Conservation (phyloP, 257 asterid species). For the Nyctanthes arbortristis region DNA sequence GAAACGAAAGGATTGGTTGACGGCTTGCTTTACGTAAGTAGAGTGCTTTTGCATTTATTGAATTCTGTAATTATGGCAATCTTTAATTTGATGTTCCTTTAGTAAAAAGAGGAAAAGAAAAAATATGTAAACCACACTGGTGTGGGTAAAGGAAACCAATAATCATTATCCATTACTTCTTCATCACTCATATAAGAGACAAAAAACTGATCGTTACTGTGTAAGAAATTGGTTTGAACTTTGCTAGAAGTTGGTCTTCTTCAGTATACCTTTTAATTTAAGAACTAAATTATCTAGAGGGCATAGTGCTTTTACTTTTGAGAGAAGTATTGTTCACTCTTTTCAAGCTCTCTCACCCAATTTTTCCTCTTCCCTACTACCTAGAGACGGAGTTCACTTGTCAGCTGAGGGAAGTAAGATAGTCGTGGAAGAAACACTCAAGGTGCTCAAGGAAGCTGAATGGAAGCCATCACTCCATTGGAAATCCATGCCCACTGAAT, state of each 20-base stretch:
- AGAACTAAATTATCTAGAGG: too few relatives aligned
- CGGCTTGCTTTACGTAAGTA: slow-evolving; percentile 83
- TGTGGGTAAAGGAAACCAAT: background rate
- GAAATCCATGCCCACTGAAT: slow-evolving; percentile 82
- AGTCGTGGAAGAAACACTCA: slow-evolving; percentile 86
- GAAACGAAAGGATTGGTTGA: slow-evolving; percentile 75
- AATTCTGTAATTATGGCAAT: background rate
- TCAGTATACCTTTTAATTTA: too few relatives aligned
- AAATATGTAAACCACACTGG: background rate
- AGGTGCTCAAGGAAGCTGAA: slow-evolving; percentile 80
- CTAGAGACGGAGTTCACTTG: slow-evolving; percentile 85
- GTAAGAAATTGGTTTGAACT: too few relatives aligned
- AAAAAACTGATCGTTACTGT: background rate
- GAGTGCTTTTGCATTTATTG: background rate
- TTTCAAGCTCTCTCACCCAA: too few relatives aligned
- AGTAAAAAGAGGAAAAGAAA: too few relatives aligned
- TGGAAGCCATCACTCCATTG: slow-evolving; percentile 86
- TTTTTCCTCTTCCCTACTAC: background rate
- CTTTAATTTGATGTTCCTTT: too few relatives aligned
- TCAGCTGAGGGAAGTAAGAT: slow-evolving; percentile 83
- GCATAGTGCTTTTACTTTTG: too few relatives aligned
- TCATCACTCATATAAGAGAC: background rate
- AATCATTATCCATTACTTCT: background rate
- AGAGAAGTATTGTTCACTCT: too few relatives aligned
- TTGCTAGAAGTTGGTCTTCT: too few relatives aligned